These are phyloP conservation scores for Leersia perrieri DNA, from an alignment of 176 grass and related monocot genomes.

Conservation along the genomic window DNA sequence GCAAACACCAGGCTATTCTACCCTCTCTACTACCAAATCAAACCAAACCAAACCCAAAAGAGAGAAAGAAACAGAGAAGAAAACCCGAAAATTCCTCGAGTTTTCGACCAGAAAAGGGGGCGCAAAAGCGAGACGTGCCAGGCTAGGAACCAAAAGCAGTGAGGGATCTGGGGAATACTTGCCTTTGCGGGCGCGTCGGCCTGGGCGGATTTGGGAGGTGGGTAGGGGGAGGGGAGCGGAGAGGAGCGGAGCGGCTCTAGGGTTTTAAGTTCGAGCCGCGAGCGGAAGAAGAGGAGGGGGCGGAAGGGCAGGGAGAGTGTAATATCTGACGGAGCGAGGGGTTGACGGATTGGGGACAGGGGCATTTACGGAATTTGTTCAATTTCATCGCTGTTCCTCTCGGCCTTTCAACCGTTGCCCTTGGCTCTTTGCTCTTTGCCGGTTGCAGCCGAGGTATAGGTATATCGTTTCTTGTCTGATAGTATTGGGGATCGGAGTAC, in stretches of 20 bases:
- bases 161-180: conserved; percentile 27
- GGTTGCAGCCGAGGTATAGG: too few relatives aligned
- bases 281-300: background rate
- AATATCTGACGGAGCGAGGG: conserved; percentile 24
- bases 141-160: background rate
- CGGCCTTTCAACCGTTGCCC: too few relatives aligned
- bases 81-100: background rate
- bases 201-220: conserved; percentile 29
- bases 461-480: too few relatives aligned
- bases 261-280: conserved; percentile 45
- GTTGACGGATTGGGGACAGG: background rate
- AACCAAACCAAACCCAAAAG: background rate
- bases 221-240: conserved; percentile 13
- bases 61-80: background rate
- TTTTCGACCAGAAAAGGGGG: background rate
- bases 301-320: background rate
- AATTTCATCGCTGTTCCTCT: background rate
- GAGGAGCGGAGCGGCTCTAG: conserved; percentile 29
- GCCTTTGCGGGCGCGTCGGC: conserved; percentile 2
- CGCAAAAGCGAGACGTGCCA: background rate
- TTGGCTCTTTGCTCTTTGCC: too few relatives aligned
- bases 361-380: conserved; percentile 16
- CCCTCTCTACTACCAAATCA: too few relatives aligned
- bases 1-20: background rate
- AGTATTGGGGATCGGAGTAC: too few relatives aligned